These are phyloP conservation scores for Rubroboletus satanas DNA, from an alignment of 768 basidiomycete species.

Conservation along the genomic window DNA sequence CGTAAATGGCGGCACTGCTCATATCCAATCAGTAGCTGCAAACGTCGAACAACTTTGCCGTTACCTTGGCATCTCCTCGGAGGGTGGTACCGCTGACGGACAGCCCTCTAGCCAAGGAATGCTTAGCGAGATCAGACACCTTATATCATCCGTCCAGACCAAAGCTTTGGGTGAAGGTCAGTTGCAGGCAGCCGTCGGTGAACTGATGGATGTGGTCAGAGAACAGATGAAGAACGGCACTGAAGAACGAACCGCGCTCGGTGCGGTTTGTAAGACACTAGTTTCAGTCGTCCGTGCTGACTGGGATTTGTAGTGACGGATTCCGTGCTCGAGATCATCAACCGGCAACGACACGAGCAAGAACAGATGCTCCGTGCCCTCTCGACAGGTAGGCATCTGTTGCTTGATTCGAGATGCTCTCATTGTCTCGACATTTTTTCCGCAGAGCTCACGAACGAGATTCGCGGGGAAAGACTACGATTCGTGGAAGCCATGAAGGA, in stretches of 20 bases:
- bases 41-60: slow-evolving; percentile 59
- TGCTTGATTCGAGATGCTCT: background rate
- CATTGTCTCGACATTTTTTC: background rate
- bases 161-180: slow-evolving; percentile 30
- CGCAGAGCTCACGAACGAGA: slow-evolving; percentile 75
- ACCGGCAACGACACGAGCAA: slow-evolving; percentile 69
- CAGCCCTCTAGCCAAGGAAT: slow-evolving; percentile 24
- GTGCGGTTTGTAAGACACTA: slow-evolving; percentile 22
- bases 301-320: slow-evolving; percentile 44
- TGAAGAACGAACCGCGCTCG: slow-evolving; percentile 41
- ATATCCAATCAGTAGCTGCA: slow-evolving; percentile 59
- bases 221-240: slow-evolving; percentile 37
- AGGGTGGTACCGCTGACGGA: slow-evolving; percentile 13
- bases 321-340: slow-evolving; percentile 56
- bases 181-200: slow-evolving; percentile 34
- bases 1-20: slow-evolving; percentile 70
- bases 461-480: slow-evolving; percentile 77
- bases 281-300: slow-evolving; percentile 9
- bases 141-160: slow-evolving; percentile 33
- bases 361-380: slow-evolving; percentile 64
- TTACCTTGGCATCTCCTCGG: slow-evolving; percentile 42
- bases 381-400: slow-evolving; percentile 49
- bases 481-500: slow-evolving; percentile 97
- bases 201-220: slow-evolving; percentile 37
- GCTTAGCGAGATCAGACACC: slow-evolving; percentile 33